Base-by-base conservation (phyloP, 495 filamentous ascomycete species). In the Xylaria sp. region DNA sequence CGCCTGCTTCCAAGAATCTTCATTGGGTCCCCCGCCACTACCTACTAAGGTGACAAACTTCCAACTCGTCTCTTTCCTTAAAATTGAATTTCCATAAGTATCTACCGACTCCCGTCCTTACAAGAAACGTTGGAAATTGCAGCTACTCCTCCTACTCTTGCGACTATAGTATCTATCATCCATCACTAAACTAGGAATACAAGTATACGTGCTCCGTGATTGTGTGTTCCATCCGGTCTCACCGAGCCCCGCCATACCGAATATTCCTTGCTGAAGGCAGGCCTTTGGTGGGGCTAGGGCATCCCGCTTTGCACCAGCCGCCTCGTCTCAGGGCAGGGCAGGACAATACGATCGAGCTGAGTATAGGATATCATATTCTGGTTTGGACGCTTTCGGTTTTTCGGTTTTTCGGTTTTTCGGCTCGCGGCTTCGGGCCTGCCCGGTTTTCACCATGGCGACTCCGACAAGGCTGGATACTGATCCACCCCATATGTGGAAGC, bases 391-490 rank as follows among this genome's bases (percentile, higher is more conserved):
- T 44, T 44, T 3, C 19, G 2, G 9, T 9, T 3, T 67, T 17
- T 67, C 6, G 1, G 1, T 11, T 40, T 44, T 44, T 3, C 19
- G 2, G 9, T 9, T 3, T 67, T 17, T 67, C 6, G 33, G 17
- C 21, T 43, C 33, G 48, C 31, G 6, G 21, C 64, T 21, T 29
- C 9, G n/a, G 7, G 12, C 17, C 40, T 41, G 31, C 14, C 31
- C 43, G 14, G 33, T 5, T 43, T 9, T 37, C 58, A 52, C 5
- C 48, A 71, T 71, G 69, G 69, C 61, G 61, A 9, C 61, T 17
- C 44, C 69, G 11, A 5, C 24, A 19, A 71, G 69, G 69, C 69
- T 71, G 19, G 69, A 71, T 44, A 71, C 69, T 40, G 69, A 71
- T 50, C 69, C 69, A n/a, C 44, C 50, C 1, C 69, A 66, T 59